Evolutionary conservation across 225 moss, liverwort and hornwort genomes (phyloP), one percentile per base, ranked within the genome.

Genomic region (Thuidium tamariscinum): DNA sequence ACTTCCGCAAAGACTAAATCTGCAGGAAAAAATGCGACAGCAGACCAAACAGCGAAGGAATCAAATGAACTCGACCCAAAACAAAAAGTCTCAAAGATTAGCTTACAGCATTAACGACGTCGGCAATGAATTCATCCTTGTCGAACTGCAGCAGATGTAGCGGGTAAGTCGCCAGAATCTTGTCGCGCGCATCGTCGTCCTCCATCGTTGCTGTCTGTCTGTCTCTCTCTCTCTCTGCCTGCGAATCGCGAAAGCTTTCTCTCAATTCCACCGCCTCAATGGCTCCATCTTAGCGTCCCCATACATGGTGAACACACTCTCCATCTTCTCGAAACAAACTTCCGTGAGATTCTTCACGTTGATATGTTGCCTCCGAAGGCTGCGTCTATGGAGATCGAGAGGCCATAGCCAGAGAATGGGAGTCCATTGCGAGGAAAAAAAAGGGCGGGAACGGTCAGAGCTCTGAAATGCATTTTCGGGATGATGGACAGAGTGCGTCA

Each of bases 21-120:
- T 14, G 65, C 88, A 74, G 11, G 37, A 21, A 36, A 44, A 30
- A 77, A 82, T 46, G 86, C 56, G 29, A 37, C 13, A 13, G 29
- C 10, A 36, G n/a, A 59, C 10, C 59, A 9, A n/a, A 55, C 16
- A 69, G 29, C 32, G n/a, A 65, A 74, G 71, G 12, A 63, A 32
- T 61, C 4, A 59, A 74, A 74, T 12, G 11, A 73, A 82, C 70
- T 39, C 26, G 14, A 63, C 59, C 44, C 41, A 49, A 41, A 29
- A 74, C 16, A 41, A 7, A n/a, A 30, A 49, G n/a, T 29, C 32
- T 34, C 39, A 49, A 59, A 71, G 77, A 39, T 36, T 42, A 51
- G 69, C 90, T 91, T 84, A 92, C 93, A 79, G 89, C 92, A 54
- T 92, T 92, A 60, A 92, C 84, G 48, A 92, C 83, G 27, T 92